Conservation (phyloP, 2,329 filamentous ascomycete genomes). For the Penicillium sp. region DNA sequence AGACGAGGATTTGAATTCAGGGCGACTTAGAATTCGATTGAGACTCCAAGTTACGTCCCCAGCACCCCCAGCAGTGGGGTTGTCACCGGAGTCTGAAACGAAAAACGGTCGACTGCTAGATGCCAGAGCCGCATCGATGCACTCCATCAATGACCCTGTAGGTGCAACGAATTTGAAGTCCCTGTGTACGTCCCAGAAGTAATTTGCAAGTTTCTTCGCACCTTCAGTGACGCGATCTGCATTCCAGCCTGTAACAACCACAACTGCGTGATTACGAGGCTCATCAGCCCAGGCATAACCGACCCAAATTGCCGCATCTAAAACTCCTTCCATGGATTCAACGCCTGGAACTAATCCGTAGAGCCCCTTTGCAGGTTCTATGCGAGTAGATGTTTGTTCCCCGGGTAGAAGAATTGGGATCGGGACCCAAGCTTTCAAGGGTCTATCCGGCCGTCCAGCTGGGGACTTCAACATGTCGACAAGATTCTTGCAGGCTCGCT, state of each 20-base stretch:
- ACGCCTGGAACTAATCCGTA: conserved; percentile 51
- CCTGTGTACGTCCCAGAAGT: conserved; percentile 50
- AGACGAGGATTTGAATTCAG: conserved; percentile 44
- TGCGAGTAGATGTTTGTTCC: conserved; percentile 56
- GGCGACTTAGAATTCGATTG: conserved; percentile 45
- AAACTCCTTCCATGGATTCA: conserved; percentile 42
- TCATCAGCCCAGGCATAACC: conserved; percentile 59
- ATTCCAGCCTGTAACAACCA: conserved; percentile 56
- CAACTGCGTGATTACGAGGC: conserved; percentile 51
- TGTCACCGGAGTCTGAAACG: conserved; percentile 58
- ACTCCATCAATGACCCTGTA: conserved; percentile 49
- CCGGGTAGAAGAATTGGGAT: conserved; percentile 54
- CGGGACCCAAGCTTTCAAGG: conserved; percentile 55
- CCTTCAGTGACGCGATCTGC: conserved; percentile 36
- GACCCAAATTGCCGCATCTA: conserved; percentile 57
- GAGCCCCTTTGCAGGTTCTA: conserved; percentile 53
- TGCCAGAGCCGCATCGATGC: conserved; percentile 48
- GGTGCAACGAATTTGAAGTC: conserved; percentile 56
- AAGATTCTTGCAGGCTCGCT: conserved; percentile 53
- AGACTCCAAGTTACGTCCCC: conserved; percentile 57
- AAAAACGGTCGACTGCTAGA: conserved; percentile 50
- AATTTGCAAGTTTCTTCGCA: conserved; percentile 47
- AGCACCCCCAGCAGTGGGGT: conserved; percentile 56
- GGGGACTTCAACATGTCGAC: conserved; percentile 38
- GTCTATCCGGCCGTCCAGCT: conserved; percentile 27